These are phyloP conservation scores for Forsythia suspensa DNA, from an alignment of 257 asterid species.

Conservation along the genomic window DNA sequence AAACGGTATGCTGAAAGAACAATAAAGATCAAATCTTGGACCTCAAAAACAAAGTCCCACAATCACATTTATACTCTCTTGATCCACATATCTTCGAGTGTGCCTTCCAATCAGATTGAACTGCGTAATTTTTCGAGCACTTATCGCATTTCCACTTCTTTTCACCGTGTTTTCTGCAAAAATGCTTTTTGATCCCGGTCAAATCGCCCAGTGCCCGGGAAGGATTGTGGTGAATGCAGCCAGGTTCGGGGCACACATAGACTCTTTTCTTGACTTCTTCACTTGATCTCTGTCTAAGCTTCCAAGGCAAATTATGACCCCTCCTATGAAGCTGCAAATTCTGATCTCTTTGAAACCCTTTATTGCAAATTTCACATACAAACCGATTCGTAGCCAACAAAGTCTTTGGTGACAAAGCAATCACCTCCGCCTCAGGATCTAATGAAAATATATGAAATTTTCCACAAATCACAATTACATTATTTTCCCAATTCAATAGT, in stretches of 20 bases:
- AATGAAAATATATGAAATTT: background rate
- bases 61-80: conserved; percentile 55
- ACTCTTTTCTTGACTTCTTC: conserved; percentile 44
- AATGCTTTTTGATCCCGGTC: conserved; percentile 62
- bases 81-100: conserved; percentile 60
- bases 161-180: conserved; percentile 57
- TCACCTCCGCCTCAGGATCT: conserved; percentile 63
- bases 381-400: conserved; percentile 54
- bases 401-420: conserved; percentile 46
- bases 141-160: conserved; percentile 58
- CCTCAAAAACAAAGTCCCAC: conserved; percentile 61
- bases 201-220: conserved; percentile 52
- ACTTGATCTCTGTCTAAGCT: conserved; percentile 47
- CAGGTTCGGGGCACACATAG: conserved; percentile 52
- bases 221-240: conserved; percentile 51
- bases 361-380: conserved; percentile 59
- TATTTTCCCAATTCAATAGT: background rate
- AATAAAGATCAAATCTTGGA: background rate
- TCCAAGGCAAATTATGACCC: conserved; percentile 62
- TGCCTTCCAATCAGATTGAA: conserved; percentile 55
- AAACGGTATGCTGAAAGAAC: background rate
- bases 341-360: conserved; percentile 62
- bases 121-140: conserved; percentile 54
- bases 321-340: conserved; percentile 64
- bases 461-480: background rate